These are phyloP conservation scores for Ambrosia artemisiifolia DNA, from an alignment of 129 eudicot species.

Conservation along the genomic window DNA sequence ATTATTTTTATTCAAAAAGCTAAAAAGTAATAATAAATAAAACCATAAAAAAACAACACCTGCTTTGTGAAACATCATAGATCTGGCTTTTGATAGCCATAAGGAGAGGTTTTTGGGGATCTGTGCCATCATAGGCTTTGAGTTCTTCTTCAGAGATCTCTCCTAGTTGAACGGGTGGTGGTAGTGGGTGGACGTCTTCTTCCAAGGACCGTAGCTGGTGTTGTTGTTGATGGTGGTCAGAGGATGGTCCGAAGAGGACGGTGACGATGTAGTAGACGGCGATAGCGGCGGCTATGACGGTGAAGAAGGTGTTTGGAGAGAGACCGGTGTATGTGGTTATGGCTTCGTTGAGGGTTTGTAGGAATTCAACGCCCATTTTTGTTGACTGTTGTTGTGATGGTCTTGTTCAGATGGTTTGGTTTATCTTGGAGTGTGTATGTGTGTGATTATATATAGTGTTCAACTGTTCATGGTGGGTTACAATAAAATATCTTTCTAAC, in stretches of 20 bases:
- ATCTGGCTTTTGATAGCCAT: slow-evolving; percentile 98
- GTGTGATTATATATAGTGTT: neutral
- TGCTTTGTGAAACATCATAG: slow-evolving; percentile 93
- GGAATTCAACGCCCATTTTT: slow-evolving; percentile 59
- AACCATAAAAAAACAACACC: slow-evolving; percentile 32
- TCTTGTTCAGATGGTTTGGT: neutral
- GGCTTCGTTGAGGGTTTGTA: slow-evolving; percentile 66
- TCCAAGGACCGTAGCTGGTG: slow-evolving; percentile 36
- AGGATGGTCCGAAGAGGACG: slow-evolving; percentile 49
- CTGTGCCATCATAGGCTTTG: slow-evolving; percentile 67
- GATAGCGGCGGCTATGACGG: slow-evolving; percentile 62
- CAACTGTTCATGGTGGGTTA: too few relatives aligned
- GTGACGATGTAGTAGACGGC: slow-evolving; percentile 65
- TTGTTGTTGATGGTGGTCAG: slow-evolving; percentile 25
- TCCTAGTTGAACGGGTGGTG: slow-evolving; percentile 93
- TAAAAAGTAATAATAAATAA: neutral
- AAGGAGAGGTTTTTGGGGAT: slow-evolving; percentile 74
- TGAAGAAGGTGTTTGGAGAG: slow-evolving; percentile 76
- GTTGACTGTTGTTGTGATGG: slow-evolving; percentile 4
- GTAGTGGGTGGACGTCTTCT: slow-evolving; percentile 67
- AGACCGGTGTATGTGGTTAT: slow-evolving; percentile 84
- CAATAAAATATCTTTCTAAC: too few relatives aligned
- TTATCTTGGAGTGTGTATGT: neutral
- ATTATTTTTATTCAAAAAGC: neutral
- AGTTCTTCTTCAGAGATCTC: slow-evolving; percentile 73